Evolutionary conservation across 768 basidiomycete genomes (phyloP).

Genomic region (Psilocybe azurescens): DNA sequence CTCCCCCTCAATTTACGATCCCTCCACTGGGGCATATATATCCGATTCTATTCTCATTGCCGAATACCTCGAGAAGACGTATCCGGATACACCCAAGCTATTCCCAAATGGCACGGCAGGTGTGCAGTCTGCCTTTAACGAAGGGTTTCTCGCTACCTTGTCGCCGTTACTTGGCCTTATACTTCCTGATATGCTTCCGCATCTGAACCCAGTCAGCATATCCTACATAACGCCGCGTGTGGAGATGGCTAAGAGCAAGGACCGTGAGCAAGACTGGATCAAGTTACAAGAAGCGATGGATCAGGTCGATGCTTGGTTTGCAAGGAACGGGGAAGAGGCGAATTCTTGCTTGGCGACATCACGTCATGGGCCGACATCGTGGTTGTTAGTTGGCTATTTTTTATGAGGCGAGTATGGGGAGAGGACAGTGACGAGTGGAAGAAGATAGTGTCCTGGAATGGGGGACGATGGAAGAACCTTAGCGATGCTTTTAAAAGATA

Average conservation of each 20-base stretch:
- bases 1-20: conserved; percentile 1
- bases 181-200: no score
- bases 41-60: background rate
- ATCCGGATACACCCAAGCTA: background rate
- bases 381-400: conserved; percentile 14
- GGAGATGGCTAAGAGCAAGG: no score
- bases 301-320: background rate
- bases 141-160: no score
- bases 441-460: conserved; percentile 29
- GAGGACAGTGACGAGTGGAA: conserved; percentile 41
- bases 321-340: background rate
- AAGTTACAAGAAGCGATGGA: background rate
- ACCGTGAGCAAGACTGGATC: background rate
- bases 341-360: background rate
- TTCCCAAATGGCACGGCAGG: background rate
- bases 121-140: conserved; percentile 1
- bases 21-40: background rate
- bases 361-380: conserved; percentile 42
- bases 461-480: conserved; percentile 20
- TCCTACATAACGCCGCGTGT: no score
- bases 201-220: no score
- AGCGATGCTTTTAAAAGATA: background rate
- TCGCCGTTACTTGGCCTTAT: no score
- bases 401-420: conserved; percentile 30
- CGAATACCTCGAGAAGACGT: conserved; percentile 3